Base-by-base conservation (phyloP, 495 filamentous ascomycete genomes). In the Daldinia caldariorum region DNA sequence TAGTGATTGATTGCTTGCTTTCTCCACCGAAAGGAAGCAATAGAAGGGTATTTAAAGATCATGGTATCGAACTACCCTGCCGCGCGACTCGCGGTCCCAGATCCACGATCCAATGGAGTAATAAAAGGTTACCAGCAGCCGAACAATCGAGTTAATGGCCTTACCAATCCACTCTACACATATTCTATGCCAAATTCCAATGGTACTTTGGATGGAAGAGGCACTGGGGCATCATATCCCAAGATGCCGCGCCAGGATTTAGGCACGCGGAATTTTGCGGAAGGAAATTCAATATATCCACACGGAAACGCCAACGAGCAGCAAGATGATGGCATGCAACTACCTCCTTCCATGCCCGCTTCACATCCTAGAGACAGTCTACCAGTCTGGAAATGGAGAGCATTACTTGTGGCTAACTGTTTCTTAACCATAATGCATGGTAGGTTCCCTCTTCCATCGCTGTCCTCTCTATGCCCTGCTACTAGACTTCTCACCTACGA, bases 381-480 rank as follows among this genome's bases (percentile, higher is more conserved):
- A 35, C 49, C 67, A 20, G 10, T 6, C 18, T 70, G 67, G 61
- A 65, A 61, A 49, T 64, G 45, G 60, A 47, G 49, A 7, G 39
- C 49, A 8, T 20, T 70, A 13, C 31, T 70, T n/a, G 31, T 70
- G 7, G 54, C 67, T 2, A 70, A 70, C 49, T 54, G 61, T 14
- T 64, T 61, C 32, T 32, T 70, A 18, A 49, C 37, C 8, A 20
- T 65, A 14, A 56, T 64, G 20, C 56, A 64, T 12, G 67, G 67
- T 65, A 70, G 20, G 60, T 37, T 16, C 13, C 16, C 13, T 1
- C 12, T 13, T 0, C 3, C 26, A 1, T 26, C 26, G 26, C 10
- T 29, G 6, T 20, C 41, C 35, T n/a, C 14, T 14, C 18, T 41
- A 20, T 20, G 9, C 13, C 9, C 49, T 53, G 34, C 26, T 10